A percentile compares a stretch with the other conserved stretches of the same genome.
Conservation (phyloP, 768 basidiomycete species). For the Suillus subalutaceus region DNA sequence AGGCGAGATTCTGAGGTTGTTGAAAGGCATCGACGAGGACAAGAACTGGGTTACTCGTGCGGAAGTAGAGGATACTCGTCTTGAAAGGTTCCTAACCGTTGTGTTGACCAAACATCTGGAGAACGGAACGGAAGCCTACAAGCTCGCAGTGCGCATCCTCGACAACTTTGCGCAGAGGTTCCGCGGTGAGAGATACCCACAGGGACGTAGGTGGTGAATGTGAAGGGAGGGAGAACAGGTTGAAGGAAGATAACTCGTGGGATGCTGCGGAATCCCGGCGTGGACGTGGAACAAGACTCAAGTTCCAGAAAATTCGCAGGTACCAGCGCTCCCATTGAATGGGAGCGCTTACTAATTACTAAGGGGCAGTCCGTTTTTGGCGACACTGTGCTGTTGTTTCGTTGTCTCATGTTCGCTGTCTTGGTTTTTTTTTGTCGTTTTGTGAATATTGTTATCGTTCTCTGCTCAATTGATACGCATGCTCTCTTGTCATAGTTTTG, state of each 20-base stretch:
- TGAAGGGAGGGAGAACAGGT: conserved; percentile 7
- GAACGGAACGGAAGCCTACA: conserved; percentile 14
- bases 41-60: conserved; percentile 24
- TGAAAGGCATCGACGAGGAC: conserved; percentile 24
- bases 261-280: background rate
- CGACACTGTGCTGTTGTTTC: background rate
- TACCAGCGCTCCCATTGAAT: background rate
- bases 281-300: background rate
- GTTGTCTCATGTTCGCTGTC: background rate
- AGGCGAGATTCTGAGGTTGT: conserved; percentile 18
- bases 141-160: conserved; percentile 19
- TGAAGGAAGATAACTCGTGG: background rate
- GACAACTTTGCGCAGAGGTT: conserved; percentile 30
- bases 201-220: background rate
- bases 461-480: background rate
- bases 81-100: conserved; percentile 13
- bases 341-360: too few species aligned
- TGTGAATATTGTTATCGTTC: background rate
- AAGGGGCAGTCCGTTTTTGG: background rate
- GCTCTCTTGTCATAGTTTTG: background rate
- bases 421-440: background rate
- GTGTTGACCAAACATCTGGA: background rate
- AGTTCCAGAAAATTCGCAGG: background rate
- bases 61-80: conserved; percentile 16
- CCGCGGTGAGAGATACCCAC: conserved; percentile 4